phyloP scores from a whole-genome alignment of 495 filamentous ascomycete species.

The Tricharina praecox region DNA sequence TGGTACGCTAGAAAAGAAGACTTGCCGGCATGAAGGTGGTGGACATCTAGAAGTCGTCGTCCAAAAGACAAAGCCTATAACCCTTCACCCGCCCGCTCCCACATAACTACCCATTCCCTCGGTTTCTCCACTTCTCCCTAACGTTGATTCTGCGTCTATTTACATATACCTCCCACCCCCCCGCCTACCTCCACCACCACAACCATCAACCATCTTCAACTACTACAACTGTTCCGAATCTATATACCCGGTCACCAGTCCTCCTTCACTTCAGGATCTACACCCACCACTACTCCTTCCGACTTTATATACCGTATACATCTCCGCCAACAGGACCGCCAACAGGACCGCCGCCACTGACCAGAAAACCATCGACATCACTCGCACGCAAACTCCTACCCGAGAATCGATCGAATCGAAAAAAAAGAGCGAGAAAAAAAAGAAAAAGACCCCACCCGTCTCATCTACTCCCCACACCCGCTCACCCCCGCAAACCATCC shows the following conservation, averaged over 20 bases:
- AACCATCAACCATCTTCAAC: background rate
- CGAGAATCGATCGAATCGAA: too few relatives aligned
- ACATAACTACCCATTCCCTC: background rate
- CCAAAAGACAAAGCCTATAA: background rate
- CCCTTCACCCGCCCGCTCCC: background rate
- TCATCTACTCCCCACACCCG: too few relatives aligned
- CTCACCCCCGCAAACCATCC: too few relatives aligned
- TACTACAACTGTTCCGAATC: background rate
- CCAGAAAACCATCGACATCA: too few relatives aligned
- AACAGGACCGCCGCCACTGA: too few relatives aligned
- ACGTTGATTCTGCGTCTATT: background rate
- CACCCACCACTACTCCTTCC: background rate
- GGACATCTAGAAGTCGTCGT: background rate
- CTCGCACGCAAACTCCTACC: too few relatives aligned
- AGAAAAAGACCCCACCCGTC: too few relatives aligned
- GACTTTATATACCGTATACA: background rate
- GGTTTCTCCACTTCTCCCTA: background rate
- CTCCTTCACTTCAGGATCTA: too few relatives aligned
- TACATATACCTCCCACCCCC: background rate
- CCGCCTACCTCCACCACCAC: background rate
- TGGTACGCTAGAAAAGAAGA: too few relatives aligned
- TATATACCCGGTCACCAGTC: background rate
- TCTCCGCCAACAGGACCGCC: background rate
- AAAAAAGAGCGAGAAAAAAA: too few relatives aligned
- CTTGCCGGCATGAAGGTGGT: too few relatives aligned